Evolutionary conservation across 177 flowering plant species (phyloP), one percentile per base, ranked within the genome.

Genomic region (Vitis hybrid): DNA sequence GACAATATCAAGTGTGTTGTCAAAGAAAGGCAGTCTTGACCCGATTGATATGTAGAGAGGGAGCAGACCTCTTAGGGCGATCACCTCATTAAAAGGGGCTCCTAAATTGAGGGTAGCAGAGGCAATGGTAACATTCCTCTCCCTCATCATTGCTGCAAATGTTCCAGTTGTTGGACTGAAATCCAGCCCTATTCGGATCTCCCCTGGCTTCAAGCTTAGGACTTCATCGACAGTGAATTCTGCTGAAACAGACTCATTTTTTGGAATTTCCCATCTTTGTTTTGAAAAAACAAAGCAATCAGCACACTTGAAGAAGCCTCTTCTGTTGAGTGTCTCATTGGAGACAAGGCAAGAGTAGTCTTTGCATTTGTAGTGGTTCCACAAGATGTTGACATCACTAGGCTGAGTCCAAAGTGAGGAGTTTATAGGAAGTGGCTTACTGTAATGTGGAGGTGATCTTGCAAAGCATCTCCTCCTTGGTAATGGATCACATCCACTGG

Each of bases 391-490:
- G 5, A 21, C 18, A 56, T 68, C 80, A 64, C 34, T 58, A 32
- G 84, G 86, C 18, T 55, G 72, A 30, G 56, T 69, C 86, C 86
- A 83, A 8, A 78, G 78, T 10, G 82, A 83, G 34, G 74, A 56
- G 57, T 77, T 75, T 15, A 70, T 30, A 0, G 80, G 72, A 7
- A 73, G 59, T 66, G 81, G 82, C 70, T 66, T 77, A 60, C 52
- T 73, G 66, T 81, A 81, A 11, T 48, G 70, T 52, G 77, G 72
- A 14, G 81, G 78, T 13, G 78, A 66, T 66, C 60, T 81, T 62
- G 87, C 68, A 75, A 83, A 78, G 77, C 87, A 81, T 72, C 80
- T 68, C 68, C 86, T 77, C 51, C 82, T 78, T 3, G 84, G 84
- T 23, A 81, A 52, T 8, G 87, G 84, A 17, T 79, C 84, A 50